Evolutionary conservation across 345 rosid genomes (phyloP), one percentile per base, ranked within the genome.

Genomic region (Dipteronia sinensis): DNA sequence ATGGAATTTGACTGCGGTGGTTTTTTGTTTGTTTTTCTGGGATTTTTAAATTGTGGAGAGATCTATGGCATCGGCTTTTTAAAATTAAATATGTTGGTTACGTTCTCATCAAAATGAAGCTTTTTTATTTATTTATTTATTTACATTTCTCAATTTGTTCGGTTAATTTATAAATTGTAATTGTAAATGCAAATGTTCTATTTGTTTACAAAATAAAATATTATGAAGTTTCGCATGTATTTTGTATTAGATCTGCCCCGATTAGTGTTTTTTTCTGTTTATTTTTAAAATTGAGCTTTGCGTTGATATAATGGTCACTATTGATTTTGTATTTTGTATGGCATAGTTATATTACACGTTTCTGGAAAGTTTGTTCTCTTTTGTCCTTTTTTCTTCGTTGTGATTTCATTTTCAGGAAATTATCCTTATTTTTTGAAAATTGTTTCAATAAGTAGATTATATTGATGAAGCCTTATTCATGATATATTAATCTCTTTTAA

Each of bases 191-290:
- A 7, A 40, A 29, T 73, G 6, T 55, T 51, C 6, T 16, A 17
- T 49, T 46, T 53, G 25, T 42, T 12, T 22, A 15, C 42, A 46
- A 58, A 34, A 34, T 27, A 4, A 22, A 20, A 27, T 25, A 16
- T 40, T 53, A 10, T 46, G 27, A 11, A 47, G n/a, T 68, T 74
- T 71, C 23, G 65, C 7, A 1, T 49, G 31, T 74, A 2, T 61
- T 47, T 59, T 16, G 46, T 42, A 62, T 27, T 77, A 70, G 83
- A 75, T 80, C 76, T 71, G 27, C 42, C 42, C 42, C 40, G 8
- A 44, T 55, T 19, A 7, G 19, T 49, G 2, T 2, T 49, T 0
- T n/a, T 16, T 16, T 68, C 7, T 7, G n/a, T 58, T 67, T 29
- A 3, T 31, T 34, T 34, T 34, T 34, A 34, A 31, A 31, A 56